These are phyloP conservation scores for Hyaloscypha bicolor DNA, from an alignment of 495 filamentous ascomycete genomes.

Conservation along the genomic window DNA sequence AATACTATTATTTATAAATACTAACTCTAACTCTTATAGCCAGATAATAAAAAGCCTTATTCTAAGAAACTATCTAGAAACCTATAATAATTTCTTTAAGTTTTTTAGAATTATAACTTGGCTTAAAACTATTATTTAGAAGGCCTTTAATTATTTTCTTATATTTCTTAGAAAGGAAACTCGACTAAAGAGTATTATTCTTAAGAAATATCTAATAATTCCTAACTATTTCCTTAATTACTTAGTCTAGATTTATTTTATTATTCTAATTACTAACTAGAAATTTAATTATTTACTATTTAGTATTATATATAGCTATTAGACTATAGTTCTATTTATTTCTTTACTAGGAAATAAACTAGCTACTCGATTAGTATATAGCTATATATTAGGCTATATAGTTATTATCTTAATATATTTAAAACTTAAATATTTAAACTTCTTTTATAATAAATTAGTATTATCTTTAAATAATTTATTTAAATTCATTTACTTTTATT, in stretches of 20 bases:
- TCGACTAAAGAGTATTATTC: constrained; percentile 20
- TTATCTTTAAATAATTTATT: constrained; percentile 10
- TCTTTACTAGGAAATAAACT: too few species aligned
- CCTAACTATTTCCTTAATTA: constrained; percentile 21
- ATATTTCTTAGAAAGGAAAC: constrained; percentile 23
- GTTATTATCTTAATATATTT: constrained; percentile 25
- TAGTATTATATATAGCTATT: constrained; percentile 28
- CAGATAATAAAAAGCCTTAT: background rate
- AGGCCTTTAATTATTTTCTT: background rate
- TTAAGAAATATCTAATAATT: constrained; percentile 23
- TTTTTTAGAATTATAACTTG: constrained; percentile 25
- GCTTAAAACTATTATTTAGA: background rate
- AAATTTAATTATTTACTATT: constrained; percentile 29
- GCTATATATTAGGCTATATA: constrained; percentile 15
- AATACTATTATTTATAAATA: background rate
- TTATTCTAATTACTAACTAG: constrained; percentile 28
- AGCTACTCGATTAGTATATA: constrained; percentile 14
- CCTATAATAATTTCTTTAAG: constrained; percentile 5
- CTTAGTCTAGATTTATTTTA: constrained; percentile 25
- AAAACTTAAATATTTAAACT: constrained; percentile 28
- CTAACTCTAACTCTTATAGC: constrained; percentile 6
- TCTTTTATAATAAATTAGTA: constrained; percentile 22
- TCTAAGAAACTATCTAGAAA: constrained; percentile 8
- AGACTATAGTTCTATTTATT: constrained; percentile 25
- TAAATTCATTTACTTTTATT: too few species aligned